A percentile compares a stretch with the other conserved stretches of the same genome.
These are phyloP conservation scores for Penicillium sp. DNA, from an alignment of 2,329 filamentous ascomycete species.

Conservation along the genomic window DNA sequence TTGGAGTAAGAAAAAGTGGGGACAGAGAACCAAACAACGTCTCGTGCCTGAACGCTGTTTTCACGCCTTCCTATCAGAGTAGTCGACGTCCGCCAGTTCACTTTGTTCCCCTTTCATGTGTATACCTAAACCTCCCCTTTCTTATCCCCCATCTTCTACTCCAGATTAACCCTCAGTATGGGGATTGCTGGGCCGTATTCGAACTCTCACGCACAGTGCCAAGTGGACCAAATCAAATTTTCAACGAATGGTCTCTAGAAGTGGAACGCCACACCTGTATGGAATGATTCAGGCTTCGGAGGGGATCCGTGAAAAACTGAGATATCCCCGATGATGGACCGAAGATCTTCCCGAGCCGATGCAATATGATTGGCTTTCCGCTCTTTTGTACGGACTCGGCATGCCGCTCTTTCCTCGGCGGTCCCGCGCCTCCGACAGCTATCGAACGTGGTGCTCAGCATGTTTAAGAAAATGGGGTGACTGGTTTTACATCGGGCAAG, in stretches of 20 bases:
- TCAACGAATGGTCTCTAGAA: constrained; percentile 12
- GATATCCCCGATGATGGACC: constrained; percentile 22
- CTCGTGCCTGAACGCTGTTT: background rate
- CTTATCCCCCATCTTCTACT: background rate
- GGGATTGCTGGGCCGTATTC: background rate
- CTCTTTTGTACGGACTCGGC: constrained; percentile 12
- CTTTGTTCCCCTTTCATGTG: background rate
- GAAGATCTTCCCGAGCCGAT: constrained; percentile 18
- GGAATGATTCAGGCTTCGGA: constrained; percentile 12
- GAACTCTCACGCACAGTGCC: background rate
- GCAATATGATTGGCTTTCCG: constrained; percentile 11
- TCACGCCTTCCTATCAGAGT: background rate
- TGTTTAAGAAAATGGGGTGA: background rate
- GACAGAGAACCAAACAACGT: background rate
- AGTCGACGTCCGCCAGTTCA: background rate
- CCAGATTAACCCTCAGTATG: background rate
- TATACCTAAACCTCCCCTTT: background rate
- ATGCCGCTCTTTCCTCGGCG: constrained; percentile 12
- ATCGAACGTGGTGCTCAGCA: background rate
- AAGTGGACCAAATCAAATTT: constrained; percentile 15
- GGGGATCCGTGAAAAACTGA: background rate
- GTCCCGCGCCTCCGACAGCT: background rate
- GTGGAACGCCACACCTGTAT: constrained; percentile 8
- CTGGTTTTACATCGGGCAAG: background rate
- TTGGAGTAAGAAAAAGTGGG: background rate